A percentile compares a stretch with the other conserved stretches of the same genome.
These are phyloP conservation scores for Trichosporon coremiiforme DNA, from an alignment of 1,284 basidiomycete species.

Conservation along the genomic window DNA sequence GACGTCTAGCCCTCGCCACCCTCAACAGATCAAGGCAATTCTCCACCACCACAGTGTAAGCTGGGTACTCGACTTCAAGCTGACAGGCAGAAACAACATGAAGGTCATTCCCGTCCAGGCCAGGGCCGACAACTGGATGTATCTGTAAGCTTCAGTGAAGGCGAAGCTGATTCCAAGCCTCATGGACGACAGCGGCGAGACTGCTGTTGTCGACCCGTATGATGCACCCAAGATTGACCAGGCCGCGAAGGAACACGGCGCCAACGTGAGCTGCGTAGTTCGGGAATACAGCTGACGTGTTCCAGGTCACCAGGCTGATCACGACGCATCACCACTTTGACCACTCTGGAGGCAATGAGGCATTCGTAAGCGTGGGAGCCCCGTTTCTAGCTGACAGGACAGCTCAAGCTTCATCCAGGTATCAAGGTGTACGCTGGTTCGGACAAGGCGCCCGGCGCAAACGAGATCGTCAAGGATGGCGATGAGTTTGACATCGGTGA, in stretches of 20 bases:
- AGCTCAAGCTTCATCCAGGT: slow-evolving; percentile 59
- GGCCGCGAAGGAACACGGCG: slow-evolving; percentile 68
- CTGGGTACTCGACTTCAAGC: background rate
- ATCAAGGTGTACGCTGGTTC: slow-evolving; percentile 85
- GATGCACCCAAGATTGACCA: slow-evolving; percentile 74
- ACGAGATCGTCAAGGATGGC: slow-evolving; percentile 73
- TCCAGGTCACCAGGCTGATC: slow-evolving; percentile 67
- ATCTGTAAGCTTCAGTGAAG: slow-evolving; percentile 58
- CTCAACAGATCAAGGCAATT: slow-evolving; percentile 9
- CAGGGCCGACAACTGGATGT: slow-evolving; percentile 83
- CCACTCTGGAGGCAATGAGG: slow-evolving; percentile 81
- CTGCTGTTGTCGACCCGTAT: slow-evolving; percentile 69
- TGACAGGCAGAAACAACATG: slow-evolving; percentile 27
- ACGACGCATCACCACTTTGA: slow-evolving; percentile 90
- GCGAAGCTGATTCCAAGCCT: slow-evolving; percentile 48
- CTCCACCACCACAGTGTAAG: slow-evolving; percentile 1
- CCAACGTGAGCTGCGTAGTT: slow-evolving; percentile 57
- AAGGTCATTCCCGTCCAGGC: slow-evolving; percentile 73
- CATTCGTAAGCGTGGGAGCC: slow-evolving; percentile 55
- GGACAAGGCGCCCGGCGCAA: slow-evolving; percentile 67
- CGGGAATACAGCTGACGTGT: background rate
- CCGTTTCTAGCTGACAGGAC: background rate
- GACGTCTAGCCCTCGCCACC: slow-evolving; percentile 16
- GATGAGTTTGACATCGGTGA: slow-evolving; percentile 74
- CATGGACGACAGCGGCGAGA: slow-evolving; percentile 71